Evolutionary conservation across 1,284 basidiomycete genomes (phyloP).

Genomic region (Trametes hirsuta): DNA sequence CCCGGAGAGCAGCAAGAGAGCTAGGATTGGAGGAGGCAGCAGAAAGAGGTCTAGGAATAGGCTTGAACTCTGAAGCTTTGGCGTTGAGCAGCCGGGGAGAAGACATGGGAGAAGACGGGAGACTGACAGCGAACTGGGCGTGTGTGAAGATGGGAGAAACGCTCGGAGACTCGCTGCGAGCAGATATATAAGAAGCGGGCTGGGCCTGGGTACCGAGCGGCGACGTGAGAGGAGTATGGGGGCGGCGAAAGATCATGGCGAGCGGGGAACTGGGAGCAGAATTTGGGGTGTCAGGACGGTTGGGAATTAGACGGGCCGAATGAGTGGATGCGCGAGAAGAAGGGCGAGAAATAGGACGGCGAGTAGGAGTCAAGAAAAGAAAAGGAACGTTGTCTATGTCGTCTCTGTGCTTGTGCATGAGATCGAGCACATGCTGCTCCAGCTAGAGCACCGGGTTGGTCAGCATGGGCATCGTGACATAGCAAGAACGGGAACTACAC

Average conservation of each 20-base stretch:
- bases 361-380: slow-evolving; percentile 75
- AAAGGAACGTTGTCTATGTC: slow-evolving; percentile 83
- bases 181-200: slow-evolving; percentile 63
- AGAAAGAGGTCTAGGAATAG: slow-evolving; percentile 74
- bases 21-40: slow-evolving; percentile 69
- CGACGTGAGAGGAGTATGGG: slow-evolving; percentile 75
- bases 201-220: slow-evolving; percentile 59
- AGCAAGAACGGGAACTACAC: slow-evolving; percentile 36
- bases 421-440: slow-evolving; percentile 78
- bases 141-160: slow-evolving; percentile 71
- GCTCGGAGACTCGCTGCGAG: slow-evolving; percentile 63
- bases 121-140: slow-evolving; percentile 71
- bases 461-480: neutral
- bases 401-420: slow-evolving; percentile 87
- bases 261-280: slow-evolving; percentile 74
- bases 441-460: slow-evolving; percentile 44
- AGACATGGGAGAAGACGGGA: slow-evolving; percentile 56
- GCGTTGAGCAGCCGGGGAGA: slow-evolving; percentile 63
- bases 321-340: slow-evolving; percentile 79
- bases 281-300: slow-evolving; percentile 72
- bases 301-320: slow-evolving; percentile 60
- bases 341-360: slow-evolving; percentile 78
- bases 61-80: slow-evolving; percentile 69
- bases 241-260: slow-evolving; percentile 70
- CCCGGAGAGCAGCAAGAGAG: slow-evolving; percentile 55